Conservation (phyloP, 2,329 filamentous ascomycete genomes). For the Fusarium sp. region DNA sequence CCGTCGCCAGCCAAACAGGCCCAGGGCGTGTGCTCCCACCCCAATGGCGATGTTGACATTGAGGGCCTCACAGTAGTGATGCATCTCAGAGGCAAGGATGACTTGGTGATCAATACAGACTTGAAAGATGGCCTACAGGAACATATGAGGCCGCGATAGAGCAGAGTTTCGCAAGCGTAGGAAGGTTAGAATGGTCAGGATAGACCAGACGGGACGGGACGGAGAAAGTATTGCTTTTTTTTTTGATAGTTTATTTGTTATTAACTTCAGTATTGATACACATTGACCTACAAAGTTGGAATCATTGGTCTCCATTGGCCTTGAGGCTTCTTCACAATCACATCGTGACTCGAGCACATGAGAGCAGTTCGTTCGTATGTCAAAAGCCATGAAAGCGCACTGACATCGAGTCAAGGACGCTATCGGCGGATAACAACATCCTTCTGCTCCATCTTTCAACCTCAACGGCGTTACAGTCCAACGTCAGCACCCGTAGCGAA, state of each 20-base stretch:
- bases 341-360: neutral
- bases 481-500: constrained; percentile 31
- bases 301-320: neutral
- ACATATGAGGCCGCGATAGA: constrained; percentile 12
- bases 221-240: neutral
- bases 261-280: constrained; percentile 1
- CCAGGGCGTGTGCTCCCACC: constrained; percentile 36
- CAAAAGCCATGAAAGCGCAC: neutral
- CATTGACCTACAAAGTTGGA: neutral
- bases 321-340: neutral
- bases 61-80: constrained; percentile 63
- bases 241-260: neutral
- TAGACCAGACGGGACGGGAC: neutral
- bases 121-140: constrained; percentile 49
- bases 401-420: neutral
- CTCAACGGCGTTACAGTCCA: constrained; percentile 18
- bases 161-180: neutral
- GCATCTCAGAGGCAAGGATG: constrained; percentile 60
- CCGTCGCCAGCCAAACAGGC: constrained; percentile 15
- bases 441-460: neutral
- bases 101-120: constrained; percentile 63
- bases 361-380: neutral
- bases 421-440: neutral
- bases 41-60: constrained; percentile 54
- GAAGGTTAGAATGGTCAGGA: constrained; percentile 3